Conservation (phyloP, 192 early-diverging fungal species). For the Dissophora ornata region DNA sequence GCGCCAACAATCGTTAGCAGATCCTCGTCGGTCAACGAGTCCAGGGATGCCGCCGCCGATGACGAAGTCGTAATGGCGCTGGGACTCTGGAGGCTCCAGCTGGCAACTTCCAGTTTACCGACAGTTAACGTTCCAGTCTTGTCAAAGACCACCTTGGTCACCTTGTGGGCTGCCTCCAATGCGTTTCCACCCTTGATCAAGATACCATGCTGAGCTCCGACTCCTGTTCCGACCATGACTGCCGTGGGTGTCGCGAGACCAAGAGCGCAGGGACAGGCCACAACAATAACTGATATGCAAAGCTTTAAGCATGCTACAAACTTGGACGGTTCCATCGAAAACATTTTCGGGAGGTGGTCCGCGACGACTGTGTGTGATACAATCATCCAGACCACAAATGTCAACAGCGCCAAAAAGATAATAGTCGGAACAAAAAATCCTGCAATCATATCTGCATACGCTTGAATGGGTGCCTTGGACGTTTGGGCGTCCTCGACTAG, state of each 20-base stretch:
- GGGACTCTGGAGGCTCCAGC: conserved; percentile 50
- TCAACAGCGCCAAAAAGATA: conserved; percentile 74
- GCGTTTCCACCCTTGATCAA: conserved; percentile 95
- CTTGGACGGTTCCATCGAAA: conserved; percentile 66
- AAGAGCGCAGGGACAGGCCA: conserved; percentile 97
- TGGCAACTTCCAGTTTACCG: conserved; percentile 75
- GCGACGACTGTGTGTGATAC: conserved; percentile 60
- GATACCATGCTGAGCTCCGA: conserved; percentile 94
- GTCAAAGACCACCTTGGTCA: conserved; percentile 94
- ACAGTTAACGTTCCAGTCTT: conserved; percentile 97
- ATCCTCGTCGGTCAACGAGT: conserved; percentile 55
- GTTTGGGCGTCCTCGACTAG: conserved; percentile 95
- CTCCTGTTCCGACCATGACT: conserved; percentile 98
- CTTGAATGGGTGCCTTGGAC: conserved; percentile 95
- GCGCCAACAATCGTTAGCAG: conserved; percentile 77
- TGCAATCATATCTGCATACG: conserved; percentile 87
- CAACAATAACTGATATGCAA: conserved; percentile 94
- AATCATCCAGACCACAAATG: conserved; percentile 83
- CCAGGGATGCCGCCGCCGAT: conserved; percentile 11
- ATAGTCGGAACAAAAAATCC: conserved; percentile 93
- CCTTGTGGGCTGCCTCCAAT: conserved; percentile 81
- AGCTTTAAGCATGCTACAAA: conserved; percentile 87
- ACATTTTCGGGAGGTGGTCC: conserved; percentile 51
- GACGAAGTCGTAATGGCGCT: conserved; percentile 2
- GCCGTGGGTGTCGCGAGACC: conserved; percentile 97